Conservation (phyloP, 495 filamentous ascomycete species). For the Neurospora sp. region DNA sequence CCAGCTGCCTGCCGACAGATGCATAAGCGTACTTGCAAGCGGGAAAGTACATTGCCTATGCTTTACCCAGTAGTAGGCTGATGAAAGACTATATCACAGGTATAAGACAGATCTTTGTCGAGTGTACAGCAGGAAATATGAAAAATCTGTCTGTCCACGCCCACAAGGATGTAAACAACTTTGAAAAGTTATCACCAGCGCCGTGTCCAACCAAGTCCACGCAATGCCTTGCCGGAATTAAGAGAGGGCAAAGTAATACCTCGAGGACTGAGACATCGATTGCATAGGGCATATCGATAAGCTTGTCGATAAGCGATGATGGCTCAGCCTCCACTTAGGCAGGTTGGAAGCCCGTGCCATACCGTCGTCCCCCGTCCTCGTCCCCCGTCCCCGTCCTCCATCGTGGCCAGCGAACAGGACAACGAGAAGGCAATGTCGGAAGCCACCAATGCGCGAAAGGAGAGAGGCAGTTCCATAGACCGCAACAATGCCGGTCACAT, state of each 20-base stretch:
- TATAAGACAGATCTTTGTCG: too few species aligned
- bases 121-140: neutral
- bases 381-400: neutral
- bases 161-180: neutral
- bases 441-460: neutral
- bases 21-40: neutral
- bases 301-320: neutral
- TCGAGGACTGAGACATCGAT: neutral
- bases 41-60: neutral
- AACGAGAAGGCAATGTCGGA: neutral
- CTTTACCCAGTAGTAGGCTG: neutral
- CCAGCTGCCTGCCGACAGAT: neutral
- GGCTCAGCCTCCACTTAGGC: neutral
- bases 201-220: neutral
- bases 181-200: neutral
- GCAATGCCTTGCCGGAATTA: neutral
- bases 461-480: neutral
- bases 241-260: neutral
- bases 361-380: neutral
- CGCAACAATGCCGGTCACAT: neutral
- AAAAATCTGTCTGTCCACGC: neutral
- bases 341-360: neutral
- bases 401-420: neutral
- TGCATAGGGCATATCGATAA: neutral
- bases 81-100: neutral